Percentiles rank a stretch among this genome's conserved stretches.
Conservation (phyloP, 2,329 filamentous ascomycete species). For the Didymosphaeria variabile region DNA sequence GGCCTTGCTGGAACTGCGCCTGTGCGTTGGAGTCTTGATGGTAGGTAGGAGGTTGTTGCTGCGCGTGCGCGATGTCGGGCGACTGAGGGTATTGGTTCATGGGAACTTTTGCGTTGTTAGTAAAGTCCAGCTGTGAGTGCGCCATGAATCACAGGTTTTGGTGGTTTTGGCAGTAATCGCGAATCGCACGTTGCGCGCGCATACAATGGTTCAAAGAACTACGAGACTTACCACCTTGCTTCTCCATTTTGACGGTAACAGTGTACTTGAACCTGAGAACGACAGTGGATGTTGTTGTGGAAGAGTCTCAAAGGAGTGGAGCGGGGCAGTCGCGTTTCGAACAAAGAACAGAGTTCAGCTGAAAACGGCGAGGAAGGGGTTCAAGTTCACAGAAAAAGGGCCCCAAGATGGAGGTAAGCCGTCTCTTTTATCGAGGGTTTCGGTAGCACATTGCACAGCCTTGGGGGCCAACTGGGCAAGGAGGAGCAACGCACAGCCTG, state of each 20-base stretch:
- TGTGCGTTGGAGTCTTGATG: slow-evolving; percentile 42
- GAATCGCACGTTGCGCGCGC: background rate
- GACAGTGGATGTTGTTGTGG: slow-evolving; percentile 10
- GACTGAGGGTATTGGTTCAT: slow-evolving; percentile 50
- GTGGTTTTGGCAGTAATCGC: background rate
- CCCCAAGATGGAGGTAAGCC: slow-evolving; percentile 11
- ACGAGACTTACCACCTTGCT: slow-evolving; percentile 43
- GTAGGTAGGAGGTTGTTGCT: slow-evolving; percentile 43
- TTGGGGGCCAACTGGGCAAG: slow-evolving; percentile 17
- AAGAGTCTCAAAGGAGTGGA: background rate
- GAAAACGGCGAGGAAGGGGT: slow-evolving; percentile 19
- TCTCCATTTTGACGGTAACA: slow-evolving; percentile 42
- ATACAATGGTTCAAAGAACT: background rate
- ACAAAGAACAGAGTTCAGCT: slow-evolving; percentile 20
- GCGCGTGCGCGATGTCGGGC: slow-evolving; percentile 37
- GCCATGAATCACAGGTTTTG: background rate
- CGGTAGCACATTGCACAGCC: slow-evolving; percentile 14
- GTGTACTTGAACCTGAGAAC: slow-evolving; percentile 4
- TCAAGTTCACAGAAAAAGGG: slow-evolving; percentile 1
- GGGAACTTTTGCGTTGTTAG: slow-evolving; percentile 40
- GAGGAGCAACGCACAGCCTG: slow-evolving; percentile 24
- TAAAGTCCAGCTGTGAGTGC: slow-evolving; percentile 10
- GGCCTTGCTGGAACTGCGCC: slow-evolving; percentile 28
- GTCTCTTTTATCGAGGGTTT: slow-evolving; percentile 25
- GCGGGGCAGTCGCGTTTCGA: slow-evolving; percentile 1